These are phyloP conservation scores for Bryum argenteum DNA, from an alignment of 225 moss, liverwort and hornwort species.

Conservation along the genomic window DNA sequence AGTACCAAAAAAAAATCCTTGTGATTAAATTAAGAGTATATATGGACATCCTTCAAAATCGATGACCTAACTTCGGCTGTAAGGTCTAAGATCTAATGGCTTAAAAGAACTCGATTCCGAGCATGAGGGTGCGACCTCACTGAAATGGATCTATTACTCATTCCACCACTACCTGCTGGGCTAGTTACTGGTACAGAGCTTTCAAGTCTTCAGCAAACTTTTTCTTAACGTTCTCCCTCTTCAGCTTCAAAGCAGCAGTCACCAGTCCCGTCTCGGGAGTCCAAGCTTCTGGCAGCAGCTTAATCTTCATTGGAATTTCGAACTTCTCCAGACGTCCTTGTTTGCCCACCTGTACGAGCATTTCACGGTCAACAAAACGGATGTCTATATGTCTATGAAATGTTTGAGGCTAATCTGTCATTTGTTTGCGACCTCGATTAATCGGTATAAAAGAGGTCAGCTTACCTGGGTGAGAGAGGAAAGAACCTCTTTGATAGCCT, in stretches of 20 bases:
- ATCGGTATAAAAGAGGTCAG: neutral
- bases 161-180: conserved; percentile 12
- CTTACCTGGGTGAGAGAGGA: conserved; percentile 63
- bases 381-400: neutral
- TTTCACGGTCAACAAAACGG: neutral
- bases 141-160: conserved; percentile 6
- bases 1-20: neutral
- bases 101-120: conserved; percentile 13
- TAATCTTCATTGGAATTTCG: conserved; percentile 85
- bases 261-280: conserved; percentile 87
- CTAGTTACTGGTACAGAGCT: conserved; percentile 61
- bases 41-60: conserved; percentile 26
- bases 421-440: neutral
- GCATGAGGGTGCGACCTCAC: conserved; percentile 21
- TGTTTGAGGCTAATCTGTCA: neutral
- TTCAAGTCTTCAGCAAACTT: conserved; percentile 74
- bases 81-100: conserved; percentile 1
- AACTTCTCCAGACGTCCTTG: conserved; percentile 68
- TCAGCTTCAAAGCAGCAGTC: conserved; percentile 93
- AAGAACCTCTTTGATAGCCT: conserved; percentile 68
- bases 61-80: conserved; percentile 20
- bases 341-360: conserved; percentile 60
- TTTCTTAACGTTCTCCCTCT: conserved; percentile 77
- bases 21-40: conserved; percentile 22
- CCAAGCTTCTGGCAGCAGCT: conserved; percentile 88